Evolutionary conservation across 2,329 filamentous ascomycete species (phyloP).

Genomic region (Colletotrichum plurivorum): DNA sequence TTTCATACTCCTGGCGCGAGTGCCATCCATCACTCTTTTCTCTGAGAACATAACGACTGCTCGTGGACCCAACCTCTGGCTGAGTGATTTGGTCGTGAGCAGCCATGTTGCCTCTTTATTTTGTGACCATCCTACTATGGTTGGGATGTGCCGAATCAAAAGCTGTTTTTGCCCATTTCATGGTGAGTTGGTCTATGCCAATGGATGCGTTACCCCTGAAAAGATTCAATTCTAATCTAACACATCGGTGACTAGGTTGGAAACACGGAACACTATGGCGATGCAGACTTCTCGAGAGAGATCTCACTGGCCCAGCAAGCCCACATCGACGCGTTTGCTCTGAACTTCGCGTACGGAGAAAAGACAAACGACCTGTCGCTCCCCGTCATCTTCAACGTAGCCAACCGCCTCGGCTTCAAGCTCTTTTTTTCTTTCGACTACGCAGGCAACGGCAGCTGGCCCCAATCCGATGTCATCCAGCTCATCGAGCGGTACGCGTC

Average conservation of each 20-base stretch:
- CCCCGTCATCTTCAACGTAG: constrained; percentile 1
- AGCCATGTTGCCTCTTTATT: no score
- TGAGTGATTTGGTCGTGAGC: no score
- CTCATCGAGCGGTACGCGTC: constrained; percentile 23
- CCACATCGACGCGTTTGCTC: constrained; percentile 35
- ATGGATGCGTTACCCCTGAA: no score
- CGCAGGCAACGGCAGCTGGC: constrained; percentile 14
- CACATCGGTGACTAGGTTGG: not conserved
- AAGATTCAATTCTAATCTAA: not conserved
- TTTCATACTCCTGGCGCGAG: no score
- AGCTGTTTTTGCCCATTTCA: constrained; percentile 21
- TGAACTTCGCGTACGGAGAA: constrained; percentile 29
- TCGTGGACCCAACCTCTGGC: no score
- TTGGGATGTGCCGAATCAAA: not conserved
- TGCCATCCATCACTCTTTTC: no score
- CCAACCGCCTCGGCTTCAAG: constrained; percentile 12
- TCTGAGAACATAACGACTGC: no score
- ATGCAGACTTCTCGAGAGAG: constrained; percentile 50
- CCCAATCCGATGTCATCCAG: not conserved
- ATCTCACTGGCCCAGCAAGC: constrained; percentile 30
- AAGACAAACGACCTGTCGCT: constrained; percentile 36
- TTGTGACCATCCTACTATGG: no score
- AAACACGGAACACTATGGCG: constrained; percentile 7
- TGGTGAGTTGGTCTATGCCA: not conserved
- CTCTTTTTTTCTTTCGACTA: constrained; percentile 32